Base-by-base conservation (phyloP, 2,329 filamentous ascomycete genomes). In the Talaromyces amestolkiae region DNA sequence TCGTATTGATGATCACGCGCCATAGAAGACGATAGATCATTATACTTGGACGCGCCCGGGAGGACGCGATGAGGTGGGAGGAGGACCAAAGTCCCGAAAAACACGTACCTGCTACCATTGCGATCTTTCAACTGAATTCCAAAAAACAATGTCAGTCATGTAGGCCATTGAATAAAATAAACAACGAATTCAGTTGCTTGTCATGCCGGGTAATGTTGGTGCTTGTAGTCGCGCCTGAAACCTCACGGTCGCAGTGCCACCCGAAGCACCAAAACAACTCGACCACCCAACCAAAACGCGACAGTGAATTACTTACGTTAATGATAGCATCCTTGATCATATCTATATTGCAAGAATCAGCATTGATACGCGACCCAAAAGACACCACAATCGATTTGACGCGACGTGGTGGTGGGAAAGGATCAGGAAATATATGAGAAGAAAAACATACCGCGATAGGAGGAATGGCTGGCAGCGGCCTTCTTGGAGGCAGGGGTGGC, bases 251-350 rank as follows among this genome's bases (percentile, higher is more conserved):
- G 64, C 64, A 66, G 47, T 53, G 49, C 43, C 35, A 47, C 60
- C 41, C 37, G 54, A 63, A 49, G 53, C 35, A 59, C 33, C 61
- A 58, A 31, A 47, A 59, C 59, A 65, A 58, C 19, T 13, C 49
- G n/a, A 49, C 22, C 19, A 63, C 63, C 49, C 35, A 58, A 45
- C 24, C 35, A 37, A 22, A 81, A 82, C 84, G 82, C 83, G 72
- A 75, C 70, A 68, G 75, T 75, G 77, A 80, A 84, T 74, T 76
- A 89, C 88, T 87, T 79, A 90, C 88, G 80, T 85, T 86, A 75
- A 89, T 78, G 76, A 90, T 88, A 72, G 87, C 88, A 78, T 90
- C 87, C 81, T 89, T 89, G 79, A 90, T 88, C 88, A 90, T 89
- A 79, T 89, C 87, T 89, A 78, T 76, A 75, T 74, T 51, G 71